These are phyloP conservation scores for Aspergillus incahuasiensis DNA, from an alignment of 495 filamentous ascomycete genomes.

Conservation along the genomic window DNA sequence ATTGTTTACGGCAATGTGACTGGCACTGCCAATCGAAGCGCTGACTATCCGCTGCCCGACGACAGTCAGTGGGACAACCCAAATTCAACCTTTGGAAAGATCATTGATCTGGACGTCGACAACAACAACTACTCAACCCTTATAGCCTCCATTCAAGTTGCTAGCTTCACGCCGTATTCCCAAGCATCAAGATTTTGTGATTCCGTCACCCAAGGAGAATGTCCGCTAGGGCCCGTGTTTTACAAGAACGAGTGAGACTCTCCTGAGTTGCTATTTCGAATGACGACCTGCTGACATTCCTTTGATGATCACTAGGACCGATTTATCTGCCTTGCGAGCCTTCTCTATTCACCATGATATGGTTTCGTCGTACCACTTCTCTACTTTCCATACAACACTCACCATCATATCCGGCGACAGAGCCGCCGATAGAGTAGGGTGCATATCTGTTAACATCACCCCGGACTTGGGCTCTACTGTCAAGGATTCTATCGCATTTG, in stretches of 20 bases:
- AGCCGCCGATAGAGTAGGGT: constrained; percentile 60
- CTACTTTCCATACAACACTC: constrained; percentile 68
- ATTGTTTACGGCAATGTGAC: constrained; percentile 90
- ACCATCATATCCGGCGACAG: constrained; percentile 68
- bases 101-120: constrained; percentile 50
- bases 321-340: constrained; percentile 54
- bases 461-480: constrained; percentile 67
- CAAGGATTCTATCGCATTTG: constrained; percentile 64
- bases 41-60: constrained; percentile 47
- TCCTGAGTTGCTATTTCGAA: not conserved
- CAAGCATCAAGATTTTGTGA: constrained; percentile 57
- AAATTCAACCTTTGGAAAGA: constrained; percentile 68
- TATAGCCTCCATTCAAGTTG: constrained; percentile 59
- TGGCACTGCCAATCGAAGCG: constrained; percentile 46
- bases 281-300: not conserved
- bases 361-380: constrained; percentile 75
- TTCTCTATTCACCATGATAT: constrained; percentile 77
- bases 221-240: constrained; percentile 75
- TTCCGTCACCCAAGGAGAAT: constrained; percentile 54
- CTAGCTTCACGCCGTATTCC: constrained; percentile 66
- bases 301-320: constrained; percentile 30
- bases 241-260: constrained; percentile 50
- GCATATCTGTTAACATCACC: constrained; percentile 74
- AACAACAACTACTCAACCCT: constrained; percentile 67
- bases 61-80: constrained; percentile 50